These are phyloP conservation scores for Cryoendolithus antarcticus DNA, from an alignment of 2,329 filamentous ascomycete genomes.

Conservation along the genomic window DNA sequence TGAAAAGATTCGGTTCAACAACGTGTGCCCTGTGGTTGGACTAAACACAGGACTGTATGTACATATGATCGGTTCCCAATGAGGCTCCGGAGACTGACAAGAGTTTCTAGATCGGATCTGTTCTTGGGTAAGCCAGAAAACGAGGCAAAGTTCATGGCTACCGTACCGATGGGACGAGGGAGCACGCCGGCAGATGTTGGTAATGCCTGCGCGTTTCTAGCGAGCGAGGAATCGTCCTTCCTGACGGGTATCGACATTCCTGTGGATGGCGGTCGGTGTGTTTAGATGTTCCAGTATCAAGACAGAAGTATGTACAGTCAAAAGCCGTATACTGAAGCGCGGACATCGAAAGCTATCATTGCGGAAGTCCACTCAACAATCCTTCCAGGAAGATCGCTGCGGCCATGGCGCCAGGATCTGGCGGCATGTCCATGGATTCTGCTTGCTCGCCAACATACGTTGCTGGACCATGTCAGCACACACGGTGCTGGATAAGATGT, in stretches of 20 bases:
- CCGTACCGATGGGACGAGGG: constrained; percentile 43
- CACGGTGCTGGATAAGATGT: too few relatives aligned
- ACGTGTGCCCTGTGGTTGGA: constrained; percentile 40
- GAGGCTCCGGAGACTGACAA: too few relatives aligned
- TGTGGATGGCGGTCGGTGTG: constrained; percentile 43
- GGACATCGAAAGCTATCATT: too few relatives aligned
- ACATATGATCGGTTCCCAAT: too few relatives aligned
- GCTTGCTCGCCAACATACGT: constrained; percentile 24
- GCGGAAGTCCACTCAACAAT: constrained; percentile 1
- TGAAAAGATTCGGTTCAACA: constrained; percentile 61
- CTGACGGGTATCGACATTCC: constrained; percentile 62
- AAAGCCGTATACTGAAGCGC: too few relatives aligned
- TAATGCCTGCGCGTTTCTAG: constrained; percentile 57
- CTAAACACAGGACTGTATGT: constrained; percentile 23
- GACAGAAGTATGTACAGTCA: too few relatives aligned
- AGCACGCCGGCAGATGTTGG: constrained; percentile 54
- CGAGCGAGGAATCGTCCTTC: constrained; percentile 59
- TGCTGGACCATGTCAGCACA: constrained; percentile 10
- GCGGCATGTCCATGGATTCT: constrained; percentile 15
- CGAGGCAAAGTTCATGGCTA: constrained; percentile 41
- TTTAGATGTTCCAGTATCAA: constrained; percentile 14
- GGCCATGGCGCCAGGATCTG: constrained; percentile 27
- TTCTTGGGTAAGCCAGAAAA: constrained; percentile 53
- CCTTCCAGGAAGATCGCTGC: constrained; percentile 22
- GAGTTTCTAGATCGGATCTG: constrained; percentile 12